These are phyloP conservation scores for Exophiala phaeomuriformis DNA, from an alignment of 2,329 filamentous ascomycete genomes.

Conservation along the genomic window DNA sequence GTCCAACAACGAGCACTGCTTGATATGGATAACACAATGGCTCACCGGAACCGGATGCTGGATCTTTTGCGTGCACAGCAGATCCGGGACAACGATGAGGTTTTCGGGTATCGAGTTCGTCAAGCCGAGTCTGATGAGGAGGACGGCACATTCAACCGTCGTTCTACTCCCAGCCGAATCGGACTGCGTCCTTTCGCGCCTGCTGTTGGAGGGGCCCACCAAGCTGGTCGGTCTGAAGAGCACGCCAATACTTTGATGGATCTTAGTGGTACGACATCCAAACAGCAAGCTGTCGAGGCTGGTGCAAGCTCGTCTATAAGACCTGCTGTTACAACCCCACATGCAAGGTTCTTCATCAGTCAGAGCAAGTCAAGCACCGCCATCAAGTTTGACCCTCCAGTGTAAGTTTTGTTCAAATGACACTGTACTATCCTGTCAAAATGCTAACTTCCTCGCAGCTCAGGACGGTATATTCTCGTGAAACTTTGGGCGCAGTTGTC, in stretches of 20 bases:
- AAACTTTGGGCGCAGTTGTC: conserved; percentile 81
- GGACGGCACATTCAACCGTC: neutral
- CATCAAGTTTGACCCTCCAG: conserved; percentile 74
- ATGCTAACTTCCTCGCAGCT: conserved; percentile 10
- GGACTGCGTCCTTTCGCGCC: neutral
- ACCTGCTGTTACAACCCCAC: conserved; percentile 54
- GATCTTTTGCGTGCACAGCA: conserved; percentile 15
- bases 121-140: conserved; percentile 4
- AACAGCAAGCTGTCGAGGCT: conserved; percentile 23
- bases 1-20: conserved; percentile 5
- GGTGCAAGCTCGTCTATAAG: conserved; percentile 30
- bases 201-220: neutral
- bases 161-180: conserved; percentile 1
- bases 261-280: conserved; percentile 1
- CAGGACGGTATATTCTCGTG: conserved; percentile 73
- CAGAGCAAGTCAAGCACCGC: conserved; percentile 76
- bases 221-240: conserved; percentile 2
- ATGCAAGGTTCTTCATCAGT: conserved; percentile 49
- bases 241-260: neutral
- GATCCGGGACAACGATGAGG: conserved; percentile 13
- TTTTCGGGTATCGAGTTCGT: conserved; percentile 8
- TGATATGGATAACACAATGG: conserved; percentile 10
- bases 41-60: conserved; percentile 11
- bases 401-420: conserved; percentile 40
- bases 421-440: neutral